phyloP scores from a whole-genome alignment of 805 yeast species.

The Cyberlindnera suaveolens region DNA sequence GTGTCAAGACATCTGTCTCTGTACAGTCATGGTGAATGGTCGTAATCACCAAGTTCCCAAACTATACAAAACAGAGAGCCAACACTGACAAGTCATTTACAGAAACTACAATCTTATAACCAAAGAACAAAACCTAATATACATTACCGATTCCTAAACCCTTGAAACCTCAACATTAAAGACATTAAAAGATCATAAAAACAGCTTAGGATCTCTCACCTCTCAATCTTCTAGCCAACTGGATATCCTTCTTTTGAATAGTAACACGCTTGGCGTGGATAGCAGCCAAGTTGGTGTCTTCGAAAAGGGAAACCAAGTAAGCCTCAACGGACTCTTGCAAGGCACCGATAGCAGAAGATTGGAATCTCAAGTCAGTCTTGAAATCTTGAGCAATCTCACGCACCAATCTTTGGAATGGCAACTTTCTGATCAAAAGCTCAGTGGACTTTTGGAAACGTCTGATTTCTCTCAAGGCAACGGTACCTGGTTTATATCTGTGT shows the following conservation, averaged over 20 bases:
- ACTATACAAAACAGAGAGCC: too few species aligned
- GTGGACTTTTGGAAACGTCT: slow-evolving; percentile 96
- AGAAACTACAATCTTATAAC: slow-evolving; percentile 3
- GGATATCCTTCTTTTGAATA: slow-evolving; percentile 96
- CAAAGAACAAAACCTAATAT: slow-evolving; percentile 17
- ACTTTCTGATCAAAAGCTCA: slow-evolving; percentile 86
- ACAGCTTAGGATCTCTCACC: slow-evolving; percentile 78
- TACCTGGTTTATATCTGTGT: slow-evolving; percentile 95
- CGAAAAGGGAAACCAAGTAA: slow-evolving; percentile 89
- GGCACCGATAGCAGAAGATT: slow-evolving; percentile 94
- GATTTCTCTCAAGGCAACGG: slow-evolving; percentile 92
- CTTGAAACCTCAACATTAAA: slow-evolving; percentile 8
- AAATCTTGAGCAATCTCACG: slow-evolving; percentile 93
- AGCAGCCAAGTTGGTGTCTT: slow-evolving; percentile 88
- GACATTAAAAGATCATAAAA: slow-evolving; percentile 3
- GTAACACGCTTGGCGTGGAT: slow-evolving; percentile 99
- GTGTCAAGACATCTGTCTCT: background rate
- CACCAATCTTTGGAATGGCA: slow-evolving; percentile 95
- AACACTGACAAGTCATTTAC: background rate
- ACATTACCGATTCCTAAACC: slow-evolving; percentile 15
- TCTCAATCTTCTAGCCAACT: slow-evolving; percentile 95
- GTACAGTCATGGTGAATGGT: too few species aligned
- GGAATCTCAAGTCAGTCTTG: slow-evolving; percentile 90
- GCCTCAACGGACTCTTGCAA: slow-evolving; percentile 98
- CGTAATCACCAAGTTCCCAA: too few species aligned